Base-by-base conservation (phyloP, 352 stramenopile genomes). In the Pythium diclinum region DNA sequence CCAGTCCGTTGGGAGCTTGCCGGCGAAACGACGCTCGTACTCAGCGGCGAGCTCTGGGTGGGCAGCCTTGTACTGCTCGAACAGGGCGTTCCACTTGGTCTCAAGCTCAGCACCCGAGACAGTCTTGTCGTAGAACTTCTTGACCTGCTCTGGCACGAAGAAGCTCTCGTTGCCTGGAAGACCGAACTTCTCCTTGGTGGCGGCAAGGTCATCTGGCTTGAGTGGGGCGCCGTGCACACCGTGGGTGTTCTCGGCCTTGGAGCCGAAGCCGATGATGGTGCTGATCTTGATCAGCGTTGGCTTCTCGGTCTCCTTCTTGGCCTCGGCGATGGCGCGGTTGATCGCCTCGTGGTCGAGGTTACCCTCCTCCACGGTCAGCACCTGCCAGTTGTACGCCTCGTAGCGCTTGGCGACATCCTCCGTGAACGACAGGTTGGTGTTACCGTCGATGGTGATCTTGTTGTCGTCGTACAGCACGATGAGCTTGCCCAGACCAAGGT, bases 391-490 rank as follows among this genome's bases (percentile, higher is more conserved):
- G 81, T 99, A 99, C 25, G 97, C 85, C 75, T 99, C 96, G 76
- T 99, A 99, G 63, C 97, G 87, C 85, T 97, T 98, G 68, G 82
- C 64, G 55, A 99, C 96, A 77, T 99, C 95, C 72, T 99, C 97
- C 3, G 97, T 99, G 81, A 99, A 99, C 64, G 88, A 96, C 42
- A 99, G 69, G 56, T 92, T 79, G 17, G 97, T 99, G 73, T 85
- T 70, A 68, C 97, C 97, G 78, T 99, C 97, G 81, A 99, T 99
- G 28, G 97, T 99, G 81, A 99, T 99, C 68, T 98, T 86, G 81
- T 99, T 99, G 82, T 99, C 97, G 73, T 99, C 97, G 81, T 99
- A 99, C 13, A 99, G 79, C 49, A 99, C 96, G 76, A 99, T 99
- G 57, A 99, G 85, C 78, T 98, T 98, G 74, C 97, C 97, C 6